phyloP scores from a whole-genome alignment of 495 filamentous ascomycete species.

The Tuber magnatum region DNA sequence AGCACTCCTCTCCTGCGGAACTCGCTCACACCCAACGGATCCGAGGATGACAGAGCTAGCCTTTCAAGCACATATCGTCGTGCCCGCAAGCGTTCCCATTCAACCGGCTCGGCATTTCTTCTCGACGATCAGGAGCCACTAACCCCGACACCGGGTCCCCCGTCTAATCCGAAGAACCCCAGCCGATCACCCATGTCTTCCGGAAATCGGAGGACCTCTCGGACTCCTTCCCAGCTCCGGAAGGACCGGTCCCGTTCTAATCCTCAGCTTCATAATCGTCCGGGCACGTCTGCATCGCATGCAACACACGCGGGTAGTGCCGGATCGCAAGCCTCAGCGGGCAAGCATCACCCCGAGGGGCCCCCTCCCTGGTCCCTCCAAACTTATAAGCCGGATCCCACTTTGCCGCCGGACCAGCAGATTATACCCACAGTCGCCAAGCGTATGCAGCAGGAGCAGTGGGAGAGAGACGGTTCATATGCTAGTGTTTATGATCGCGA shows the following conservation, averaged over 20 bases:
- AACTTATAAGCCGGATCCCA: slow-evolving; percentile 92
- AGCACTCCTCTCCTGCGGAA: slow-evolving; percentile 62
- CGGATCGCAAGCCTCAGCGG: slow-evolving; percentile 48
- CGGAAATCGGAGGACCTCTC: slow-evolving; percentile 27
- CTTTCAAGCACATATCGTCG: slow-evolving; percentile 45
- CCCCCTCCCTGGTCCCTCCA: slow-evolving; percentile 91
- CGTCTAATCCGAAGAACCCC: slow-evolving; percentile 40
- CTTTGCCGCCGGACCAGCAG: slow-evolving; percentile 89
- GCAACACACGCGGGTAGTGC: slow-evolving; percentile 52
- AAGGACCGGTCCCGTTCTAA: slow-evolving; percentile 43
- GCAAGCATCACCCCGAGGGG: slow-evolving; percentile 71
- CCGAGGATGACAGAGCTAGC: slow-evolving; percentile 54
- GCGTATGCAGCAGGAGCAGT: slow-evolving; percentile 85
- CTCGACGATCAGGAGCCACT: slow-evolving; percentile 48
- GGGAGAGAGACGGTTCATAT: slow-evolving; percentile 81
- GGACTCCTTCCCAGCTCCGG: slow-evolving; percentile 44
- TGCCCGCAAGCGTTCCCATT: slow-evolving; percentile 66
- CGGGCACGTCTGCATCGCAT: slow-evolving; percentile 49
- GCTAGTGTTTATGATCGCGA: slow-evolving; percentile 75
- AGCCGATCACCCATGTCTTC: slow-evolving; percentile 33
- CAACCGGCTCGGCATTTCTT: slow-evolving; percentile 52
- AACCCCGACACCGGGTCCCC: slow-evolving; percentile 45
- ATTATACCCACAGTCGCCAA: slow-evolving; percentile 90
- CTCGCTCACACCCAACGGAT: slow-evolving; percentile 47
- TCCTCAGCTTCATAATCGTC: slow-evolving; percentile 43